phyloP scores from a whole-genome alignment of 495 filamentous ascomycete genomes.

The Thermochaetoides thermophila region DNA sequence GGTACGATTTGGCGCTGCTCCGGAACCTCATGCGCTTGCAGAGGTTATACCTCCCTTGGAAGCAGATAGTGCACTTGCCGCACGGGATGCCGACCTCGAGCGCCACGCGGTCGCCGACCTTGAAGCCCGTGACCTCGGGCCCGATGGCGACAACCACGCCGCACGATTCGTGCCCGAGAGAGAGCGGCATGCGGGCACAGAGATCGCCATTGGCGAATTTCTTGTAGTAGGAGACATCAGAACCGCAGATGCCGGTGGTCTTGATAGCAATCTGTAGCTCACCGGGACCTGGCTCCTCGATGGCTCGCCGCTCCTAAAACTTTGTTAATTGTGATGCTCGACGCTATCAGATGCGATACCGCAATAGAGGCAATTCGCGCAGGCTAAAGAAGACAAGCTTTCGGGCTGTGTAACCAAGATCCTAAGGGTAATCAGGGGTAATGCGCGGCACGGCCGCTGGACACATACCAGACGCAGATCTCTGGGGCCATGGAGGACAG shows the following conservation, averaged over 20 bases:
- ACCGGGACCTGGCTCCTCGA: constrained; percentile 30
- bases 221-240: constrained; percentile 73
- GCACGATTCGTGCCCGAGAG: constrained; percentile 66
- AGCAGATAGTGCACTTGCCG: constrained; percentile 56
- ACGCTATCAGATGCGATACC: no score
- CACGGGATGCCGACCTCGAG: constrained; percentile 80
- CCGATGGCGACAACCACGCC: constrained; percentile 54
- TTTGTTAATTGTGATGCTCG: constrained; percentile 5
- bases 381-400: constrained; percentile 7
- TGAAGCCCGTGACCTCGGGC: constrained; percentile 35
- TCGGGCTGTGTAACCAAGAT: constrained; percentile 14
- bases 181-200: constrained; percentile 54
- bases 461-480: constrained; percentile 35
- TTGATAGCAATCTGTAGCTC: constrained; percentile 63
- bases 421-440: constrained; percentile 6
- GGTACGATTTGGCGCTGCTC: constrained; percentile 66
- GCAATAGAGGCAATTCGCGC: constrained; percentile 9
- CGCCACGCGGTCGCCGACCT: constrained; percentile 66
- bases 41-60: constrained; percentile 72
- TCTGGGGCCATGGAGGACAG: constrained; percentile 35
- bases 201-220: constrained; percentile 77
- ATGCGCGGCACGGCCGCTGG: constrained; percentile 2
- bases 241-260: constrained; percentile 70
- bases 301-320: constrained; percentile 30
- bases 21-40: constrained; percentile 73